A percentile compares a stretch with the other conserved stretches of the same genome.
Conservation (phyloP, 202 grass and related monocot species). For the Setaria italica region DNA sequence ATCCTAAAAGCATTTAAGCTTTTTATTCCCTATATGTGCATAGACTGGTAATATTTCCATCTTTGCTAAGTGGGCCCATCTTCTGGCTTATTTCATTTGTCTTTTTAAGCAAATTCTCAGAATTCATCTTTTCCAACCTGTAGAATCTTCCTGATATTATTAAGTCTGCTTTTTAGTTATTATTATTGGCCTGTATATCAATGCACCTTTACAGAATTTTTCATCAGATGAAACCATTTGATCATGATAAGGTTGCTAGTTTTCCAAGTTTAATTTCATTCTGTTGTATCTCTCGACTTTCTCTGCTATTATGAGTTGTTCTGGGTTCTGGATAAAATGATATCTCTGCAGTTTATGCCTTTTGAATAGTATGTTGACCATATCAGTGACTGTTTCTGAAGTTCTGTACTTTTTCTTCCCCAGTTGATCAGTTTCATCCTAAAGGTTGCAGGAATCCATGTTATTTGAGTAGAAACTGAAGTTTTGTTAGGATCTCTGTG, state of each 20-base stretch:
- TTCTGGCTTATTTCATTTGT: neutral
- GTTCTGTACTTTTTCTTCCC: neutral
- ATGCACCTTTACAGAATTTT: neutral
- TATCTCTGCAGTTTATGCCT: neutral
- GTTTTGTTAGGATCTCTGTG: neutral
- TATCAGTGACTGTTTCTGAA: neutral
- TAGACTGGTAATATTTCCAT: neutral
- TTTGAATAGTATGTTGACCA: neutral
- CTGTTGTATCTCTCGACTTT: neutral
- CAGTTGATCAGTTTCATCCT: neutral
- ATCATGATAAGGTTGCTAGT: neutral
- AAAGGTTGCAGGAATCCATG: neutral
- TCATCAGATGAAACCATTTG: slow-evolving; percentile 12
- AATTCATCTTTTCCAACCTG: slow-evolving; percentile 4
- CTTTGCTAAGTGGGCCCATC: neutral
- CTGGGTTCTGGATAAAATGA: neutral
- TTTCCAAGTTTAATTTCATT: neutral
- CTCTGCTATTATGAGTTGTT: neutral
- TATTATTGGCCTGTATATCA: neutral
- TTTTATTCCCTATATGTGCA: neutral
- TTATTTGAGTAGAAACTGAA: neutral
- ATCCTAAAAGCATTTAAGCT: neutral
- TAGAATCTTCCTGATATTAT: neutral
- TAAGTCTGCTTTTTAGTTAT: neutral
- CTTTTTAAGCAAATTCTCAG: slow-evolving; percentile 3